Percentiles rank a stretch among this genome's conserved stretches.
Evolutionary conservation across 257 asterid genomes (phyloP).

Genomic region (Gentiana straminea): DNA sequence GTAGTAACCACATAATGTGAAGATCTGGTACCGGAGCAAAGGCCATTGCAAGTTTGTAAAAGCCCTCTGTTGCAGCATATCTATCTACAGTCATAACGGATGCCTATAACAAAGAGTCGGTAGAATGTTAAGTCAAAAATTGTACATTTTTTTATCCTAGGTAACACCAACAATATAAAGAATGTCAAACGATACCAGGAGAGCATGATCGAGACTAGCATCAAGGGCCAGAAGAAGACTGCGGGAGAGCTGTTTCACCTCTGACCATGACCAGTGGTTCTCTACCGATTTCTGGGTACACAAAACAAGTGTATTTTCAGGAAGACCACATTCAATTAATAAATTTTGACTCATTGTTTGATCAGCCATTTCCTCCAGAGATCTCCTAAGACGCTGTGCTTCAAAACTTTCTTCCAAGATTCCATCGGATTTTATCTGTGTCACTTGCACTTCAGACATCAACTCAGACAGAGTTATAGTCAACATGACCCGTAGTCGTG

Average conservation of each 20-base stretch:
- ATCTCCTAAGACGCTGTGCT: conserved; percentile 83
- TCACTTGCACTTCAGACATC: conserved; percentile 99
- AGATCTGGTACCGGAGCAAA: conserved; percentile 99
- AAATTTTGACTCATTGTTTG: conserved; percentile 47
- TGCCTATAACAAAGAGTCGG: conserved; percentile 36
- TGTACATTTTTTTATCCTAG: conserved; percentile 1
- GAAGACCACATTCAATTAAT: conserved; percentile 68
- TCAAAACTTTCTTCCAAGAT: conserved; percentile 91
- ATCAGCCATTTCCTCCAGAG: conserved; percentile 80
- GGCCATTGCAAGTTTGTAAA: conserved; percentile 94
- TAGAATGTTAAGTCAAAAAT: conserved; percentile 1
- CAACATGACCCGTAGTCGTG: conserved; percentile 81
- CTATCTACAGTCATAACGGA: conserved; percentile 89
- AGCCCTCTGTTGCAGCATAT: conserved; percentile 98
- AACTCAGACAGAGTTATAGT: conserved; percentile 92
- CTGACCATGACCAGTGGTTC: conserved; percentile 76
- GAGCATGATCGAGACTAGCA: conserved; percentile 97
- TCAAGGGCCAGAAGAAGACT: conserved; percentile 94
- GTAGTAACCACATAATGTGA: conserved; percentile 97
- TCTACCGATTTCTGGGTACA: conserved; percentile 37
- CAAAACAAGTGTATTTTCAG: conserved; percentile 49
- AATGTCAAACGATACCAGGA: conserved; percentile 49
- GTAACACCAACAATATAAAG: conserved; percentile 10
- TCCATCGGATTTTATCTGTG: conserved; percentile 92
- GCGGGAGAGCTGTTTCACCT: conserved; percentile 63